Base-by-base conservation (phyloP, 2,329 filamentous ascomycete species). In the Talaromyces albobiverticillius region DNA sequence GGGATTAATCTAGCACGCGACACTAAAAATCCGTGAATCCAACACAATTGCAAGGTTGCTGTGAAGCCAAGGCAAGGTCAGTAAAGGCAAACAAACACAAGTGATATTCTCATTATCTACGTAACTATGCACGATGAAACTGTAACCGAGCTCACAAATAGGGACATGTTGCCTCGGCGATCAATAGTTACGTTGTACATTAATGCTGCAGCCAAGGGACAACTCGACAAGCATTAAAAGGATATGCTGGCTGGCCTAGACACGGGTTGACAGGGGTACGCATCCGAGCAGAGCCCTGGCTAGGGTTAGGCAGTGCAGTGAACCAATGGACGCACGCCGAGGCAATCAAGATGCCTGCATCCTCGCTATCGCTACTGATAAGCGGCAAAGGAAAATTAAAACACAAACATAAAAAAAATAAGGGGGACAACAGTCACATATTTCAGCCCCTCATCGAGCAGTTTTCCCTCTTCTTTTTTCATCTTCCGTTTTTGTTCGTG, bases 401-500 rank as follows among this genome's bases (percentile, higher is more conserved):
- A 41, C 3, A 41, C n/a, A 41, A 41, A 41, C 8, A 18, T 9
- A 18, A 18, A 22, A n/a, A 45, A 45, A 45, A 45, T 22, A 45
- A 45, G 22, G 18, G 40, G 3, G 22, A 26, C 11, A 25, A 43
- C 23, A 43, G 9, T 23, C 10, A 22, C 41, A 45, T 5, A 45
- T 14, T 45, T 26, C 26, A 18, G n/a, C 20, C 20, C 40, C 18
- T 43, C 40, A 43, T 43, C 40, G 18, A 43, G 18, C 11, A 11
- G 7, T 26, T 46, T 46, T 26, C 23, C 25, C 14, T 26, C 57
- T 55, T 47, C 46, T 55, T 29, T 26, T 38, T 38, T 45, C 16
- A 18, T 23, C 36, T 20, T 31, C 13, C n/a, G 14, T 29, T 43
- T 29, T 25, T n/a, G 13, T 4, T 38, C 8, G 32, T 46, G 2